These are phyloP conservation scores for Fistulifera pelliculosa DNA, from an alignment of 108 stramenopile species.

Conservation along the genomic window DNA sequence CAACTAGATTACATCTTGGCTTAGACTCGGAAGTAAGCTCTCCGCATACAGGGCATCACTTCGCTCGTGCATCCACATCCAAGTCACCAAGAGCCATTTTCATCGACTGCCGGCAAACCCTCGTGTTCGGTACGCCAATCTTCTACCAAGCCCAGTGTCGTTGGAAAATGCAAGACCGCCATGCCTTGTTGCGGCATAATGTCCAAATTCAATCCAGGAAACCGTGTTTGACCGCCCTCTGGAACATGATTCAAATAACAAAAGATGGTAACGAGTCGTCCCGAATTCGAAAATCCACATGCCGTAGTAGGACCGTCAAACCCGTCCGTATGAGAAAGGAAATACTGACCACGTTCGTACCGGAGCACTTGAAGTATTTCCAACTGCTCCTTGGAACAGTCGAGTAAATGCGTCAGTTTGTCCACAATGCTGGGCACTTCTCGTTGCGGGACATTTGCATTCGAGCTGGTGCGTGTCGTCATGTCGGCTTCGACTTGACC, in stretches of 20 bases:
- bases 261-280: constrained; percentile 37
- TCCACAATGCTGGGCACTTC: too few species aligned
- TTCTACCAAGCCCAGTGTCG: constrained; percentile 27
- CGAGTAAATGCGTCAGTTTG: too few species aligned
- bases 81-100: constrained; percentile 41
- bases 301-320: constrained; percentile 38
- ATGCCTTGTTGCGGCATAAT: constrained; percentile 29
- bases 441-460: too few species aligned
- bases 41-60: too few species aligned
- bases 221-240: constrained; percentile 29
- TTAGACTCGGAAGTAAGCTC: too few species aligned
- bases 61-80: too few species aligned
- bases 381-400: constrained; percentile 23
- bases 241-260: constrained; percentile 41
- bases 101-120: constrained; percentile 30
- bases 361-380: constrained; percentile 43
- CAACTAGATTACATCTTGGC: too few species aligned
- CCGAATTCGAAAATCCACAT: constrained; percentile 38
- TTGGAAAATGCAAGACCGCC: too few species aligned
- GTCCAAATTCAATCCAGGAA: constrained; percentile 15
- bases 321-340: constrained; percentile 43
- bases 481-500: too few species aligned
- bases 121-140: constrained; percentile 36
- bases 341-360: constrained; percentile 41
- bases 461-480: too few species aligned